Conservation (phyloP, 1,139 yeast genomes). For the Lodderomyces jiufengensis region DNA sequence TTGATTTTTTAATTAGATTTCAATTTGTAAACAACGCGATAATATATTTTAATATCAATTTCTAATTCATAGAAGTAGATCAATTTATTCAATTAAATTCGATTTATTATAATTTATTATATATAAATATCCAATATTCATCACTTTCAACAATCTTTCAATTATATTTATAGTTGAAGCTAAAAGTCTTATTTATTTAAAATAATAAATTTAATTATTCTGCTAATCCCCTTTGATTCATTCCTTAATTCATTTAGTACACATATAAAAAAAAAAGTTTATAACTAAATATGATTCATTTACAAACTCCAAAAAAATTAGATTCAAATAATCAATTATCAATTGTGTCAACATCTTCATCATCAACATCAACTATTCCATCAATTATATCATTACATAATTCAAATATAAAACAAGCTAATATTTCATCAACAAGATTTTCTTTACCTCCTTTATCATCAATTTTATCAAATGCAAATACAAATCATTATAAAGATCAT, state of each 20-base stretch:
- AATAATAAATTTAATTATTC: no score
- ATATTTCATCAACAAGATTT: conserved; percentile 12
- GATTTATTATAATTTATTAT: no score
- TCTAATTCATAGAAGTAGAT: no score
- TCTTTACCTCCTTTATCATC: conserved; percentile 44
- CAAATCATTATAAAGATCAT: conserved; percentile 20
- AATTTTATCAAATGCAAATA: conserved; percentile 24
- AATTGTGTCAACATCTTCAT: conserved; percentile 4
- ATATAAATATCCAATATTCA: no score
- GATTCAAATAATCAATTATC: conserved; percentile 24
- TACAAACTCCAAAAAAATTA: conserved; percentile 31
- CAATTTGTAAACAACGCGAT: background rate
- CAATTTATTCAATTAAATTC: no score
- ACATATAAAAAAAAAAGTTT: no score
- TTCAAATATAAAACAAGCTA: background rate
- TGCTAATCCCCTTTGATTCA: no score
- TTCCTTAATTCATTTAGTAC: no score
- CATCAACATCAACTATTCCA: background rate
- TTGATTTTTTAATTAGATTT: background rate
- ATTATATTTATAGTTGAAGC: no score
- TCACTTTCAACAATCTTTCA: no score
- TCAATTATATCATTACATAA: background rate
- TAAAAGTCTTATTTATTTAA: no score
- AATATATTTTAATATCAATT: background rate
- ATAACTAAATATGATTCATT: conserved; percentile 17